Conservation (phyloP, 495 filamentous ascomycete species). For the Darksidea phi region DNA sequence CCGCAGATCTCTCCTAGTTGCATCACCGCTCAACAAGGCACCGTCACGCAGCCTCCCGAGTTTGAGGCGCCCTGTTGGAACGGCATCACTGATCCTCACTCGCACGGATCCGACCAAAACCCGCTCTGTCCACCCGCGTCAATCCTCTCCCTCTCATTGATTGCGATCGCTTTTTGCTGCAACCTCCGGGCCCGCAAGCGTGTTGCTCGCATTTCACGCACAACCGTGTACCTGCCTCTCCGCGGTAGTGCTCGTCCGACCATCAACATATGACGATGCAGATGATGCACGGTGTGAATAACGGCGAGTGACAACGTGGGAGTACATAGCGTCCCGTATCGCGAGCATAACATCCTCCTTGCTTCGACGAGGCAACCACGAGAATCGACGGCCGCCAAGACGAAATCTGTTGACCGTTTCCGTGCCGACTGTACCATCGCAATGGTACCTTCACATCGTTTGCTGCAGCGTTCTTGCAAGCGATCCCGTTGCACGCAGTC, state of each 20-base stretch:
- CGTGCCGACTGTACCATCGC: background rate
- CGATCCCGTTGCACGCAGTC: too few relatives aligned
- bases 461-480: too few relatives aligned
- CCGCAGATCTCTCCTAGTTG: conserved; percentile 17
- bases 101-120: too few relatives aligned
- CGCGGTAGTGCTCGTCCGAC: background rate
- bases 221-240: background rate
- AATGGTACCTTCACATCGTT: background rate
- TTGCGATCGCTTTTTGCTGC: background rate
- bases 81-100: too few relatives aligned
- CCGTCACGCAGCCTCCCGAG: too few relatives aligned
- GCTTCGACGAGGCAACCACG: background rate
- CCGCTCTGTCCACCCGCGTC: too few relatives aligned
- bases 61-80: too few relatives aligned
- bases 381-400: background rate
- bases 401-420: background rate
- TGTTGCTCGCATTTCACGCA: too few relatives aligned
- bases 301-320: too few relatives aligned
- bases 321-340: background rate
- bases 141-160: background rate
- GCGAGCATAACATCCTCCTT: background rate
- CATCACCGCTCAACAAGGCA: background rate
- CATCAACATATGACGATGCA: background rate
- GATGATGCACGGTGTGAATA: background rate
- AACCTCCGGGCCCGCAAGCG: background rate